phyloP scores from a whole-genome alignment of 2,329 filamentous ascomycete species.

The Lithohypha guttulata region DNA sequence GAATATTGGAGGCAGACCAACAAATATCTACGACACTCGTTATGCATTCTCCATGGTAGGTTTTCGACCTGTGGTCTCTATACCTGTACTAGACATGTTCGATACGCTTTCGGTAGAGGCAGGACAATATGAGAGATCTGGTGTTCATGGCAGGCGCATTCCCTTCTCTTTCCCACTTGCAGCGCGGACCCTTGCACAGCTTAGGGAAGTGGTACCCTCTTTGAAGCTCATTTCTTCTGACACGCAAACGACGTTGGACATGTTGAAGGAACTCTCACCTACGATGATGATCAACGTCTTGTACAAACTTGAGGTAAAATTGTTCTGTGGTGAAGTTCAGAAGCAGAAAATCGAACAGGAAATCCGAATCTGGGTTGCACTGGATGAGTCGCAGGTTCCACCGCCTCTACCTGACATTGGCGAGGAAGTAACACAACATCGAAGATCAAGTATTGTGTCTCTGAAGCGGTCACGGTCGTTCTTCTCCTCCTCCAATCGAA shows the following conservation, averaged over 20 bases:
- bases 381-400: conserved; percentile 7
- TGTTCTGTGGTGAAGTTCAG: conserved; percentile 1
- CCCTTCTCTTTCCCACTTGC: conserved; percentile 9
- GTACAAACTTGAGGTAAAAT: neutral
- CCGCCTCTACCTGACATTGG: conserved; percentile 4
- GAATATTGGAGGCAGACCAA: conserved; percentile 6
- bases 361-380: conserved; percentile 6
- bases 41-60: conserved; percentile 10
- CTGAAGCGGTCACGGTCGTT: conserved; percentile 3
- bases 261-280: conserved; percentile 2
- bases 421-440: conserved; percentile 6
- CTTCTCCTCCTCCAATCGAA: neutral
- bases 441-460: neutral
- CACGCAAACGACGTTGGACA: conserved; percentile 4
- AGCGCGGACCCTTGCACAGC: conserved; percentile 1
- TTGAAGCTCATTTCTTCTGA: conserved; percentile 9
- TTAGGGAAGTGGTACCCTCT: conserved; percentile 6
- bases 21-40: conserved; percentile 4
- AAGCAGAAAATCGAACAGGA: conserved; percentile 8
- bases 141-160: conserved; percentile 1
- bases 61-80: conserved; percentile 5
- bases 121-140: conserved; percentile 2
- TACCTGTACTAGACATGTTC: conserved; percentile 4
- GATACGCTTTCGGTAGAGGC: conserved; percentile 4
- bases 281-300: conserved; percentile 4